Base-by-base conservation (phyloP, 192 early-diverging fungal genomes). In the Phlyctochytrium bullatum region DNA sequence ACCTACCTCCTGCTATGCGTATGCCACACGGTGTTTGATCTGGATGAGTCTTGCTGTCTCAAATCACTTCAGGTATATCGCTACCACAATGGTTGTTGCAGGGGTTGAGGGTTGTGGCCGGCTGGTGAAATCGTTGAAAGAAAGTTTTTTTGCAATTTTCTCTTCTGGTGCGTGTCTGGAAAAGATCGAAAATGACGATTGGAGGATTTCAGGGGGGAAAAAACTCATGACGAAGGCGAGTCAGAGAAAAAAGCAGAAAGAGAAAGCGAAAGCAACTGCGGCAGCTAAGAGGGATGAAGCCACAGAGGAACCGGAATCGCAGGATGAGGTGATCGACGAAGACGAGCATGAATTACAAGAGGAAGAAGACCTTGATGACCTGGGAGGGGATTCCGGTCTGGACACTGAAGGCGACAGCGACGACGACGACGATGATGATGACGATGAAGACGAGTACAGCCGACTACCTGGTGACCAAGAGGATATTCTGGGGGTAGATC, bases 241-340 rank as follows among this genome's bases (percentile, higher is more conserved):
- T 64, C 64, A 3, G 66, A 72, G 6, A 65, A 77, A 16, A 67
- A 74, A 2, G 71, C 75, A 2, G 76, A 68, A 28, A 70, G 60
- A 36, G 63, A 67, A n/a, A 74, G 68, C 12, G 72, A 76, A 35
- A 29, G 59, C 3, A 36, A 70, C 24, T 47, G 51, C 36, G 3
- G 36, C 51, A 25, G 66, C 60, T 29, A 52, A 56, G 17, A 64
- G 71, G 24, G 56, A 66, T 34, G 53, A 52, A 0, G 35, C 62
- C 23, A 36, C 69, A 29, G 47, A 67, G n/a, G 32, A 79, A 1
- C 28, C 40, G 16, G 36, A 20, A n/a, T 14, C 25, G 24, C 52
- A n/a, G 16, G 73, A 73, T 36, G 74, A 57, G 3, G 67, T 76
- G 24, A 62, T 62, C 16, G 74, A 72, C 14, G 53, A 64, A 3